phyloP scores from a whole-genome alignment of 202 grass and related monocot genomes.

The Elaeis oleifera region DNA sequence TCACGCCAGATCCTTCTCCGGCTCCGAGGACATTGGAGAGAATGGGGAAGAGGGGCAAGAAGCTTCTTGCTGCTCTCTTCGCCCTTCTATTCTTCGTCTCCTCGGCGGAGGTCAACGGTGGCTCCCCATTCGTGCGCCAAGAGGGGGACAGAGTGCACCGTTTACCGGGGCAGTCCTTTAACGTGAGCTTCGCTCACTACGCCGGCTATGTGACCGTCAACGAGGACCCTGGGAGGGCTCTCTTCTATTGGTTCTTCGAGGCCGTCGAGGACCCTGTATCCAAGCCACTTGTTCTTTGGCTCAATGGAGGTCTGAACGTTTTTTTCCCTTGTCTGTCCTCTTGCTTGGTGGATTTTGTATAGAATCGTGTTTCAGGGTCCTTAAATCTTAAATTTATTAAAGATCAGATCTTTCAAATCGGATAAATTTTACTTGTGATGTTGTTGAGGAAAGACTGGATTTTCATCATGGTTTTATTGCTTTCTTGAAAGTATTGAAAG shows the following conservation, averaged over 20 bases:
- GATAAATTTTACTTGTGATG: no score
- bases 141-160: slow-evolving; percentile 44
- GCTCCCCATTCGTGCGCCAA: slow-evolving; percentile 31
- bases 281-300: slow-evolving; percentile 89
- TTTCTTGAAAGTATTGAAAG: no score
- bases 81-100: not conserved
- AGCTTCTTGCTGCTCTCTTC: not conserved
- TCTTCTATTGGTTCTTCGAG: slow-evolving; percentile 99
- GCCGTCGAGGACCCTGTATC: slow-evolving; percentile 47
- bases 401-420: no score
- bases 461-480: no score
- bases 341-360: no score
- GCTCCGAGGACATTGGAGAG: no score
- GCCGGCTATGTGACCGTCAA: slow-evolving; percentile 76
- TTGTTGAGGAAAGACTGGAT: no score
- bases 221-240: slow-evolving; percentile 55
- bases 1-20: no score
- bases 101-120: not conserved
- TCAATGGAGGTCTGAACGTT: slow-evolving; percentile 60
- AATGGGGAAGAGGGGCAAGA: not conserved
- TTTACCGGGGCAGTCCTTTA: slow-evolving; percentile 66
- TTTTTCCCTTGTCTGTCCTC: no score
- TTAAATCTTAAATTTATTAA: no score
- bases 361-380: no score
- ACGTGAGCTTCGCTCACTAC: slow-evolving; percentile 81